Base-by-base conservation (phyloP, 2,329 filamentous ascomycete genomes). In the Bisporella sp. region DNA sequence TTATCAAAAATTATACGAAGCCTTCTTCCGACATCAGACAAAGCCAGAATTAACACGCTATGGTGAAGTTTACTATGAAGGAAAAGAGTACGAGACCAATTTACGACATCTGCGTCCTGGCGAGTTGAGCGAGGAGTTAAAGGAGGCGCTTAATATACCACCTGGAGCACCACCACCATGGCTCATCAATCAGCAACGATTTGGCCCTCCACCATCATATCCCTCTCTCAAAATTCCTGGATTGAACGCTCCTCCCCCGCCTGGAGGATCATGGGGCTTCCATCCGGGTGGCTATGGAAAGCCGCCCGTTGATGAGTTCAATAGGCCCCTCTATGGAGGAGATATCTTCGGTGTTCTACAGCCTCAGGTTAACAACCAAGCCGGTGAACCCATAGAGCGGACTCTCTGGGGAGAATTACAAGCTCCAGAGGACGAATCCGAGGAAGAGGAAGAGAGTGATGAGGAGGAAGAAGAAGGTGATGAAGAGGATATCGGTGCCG, bases 61-160 rank as follows among this genome's bases (percentile, higher is more conserved):
- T 61, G 93, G 93, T 40, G 93, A 99, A 68, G 91, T 99, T n/a
- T 99, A 99, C 69, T 97, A 97, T 67, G 93, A 99, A 70, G 93
- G 93, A 65, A 99, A 99, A 68, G 93, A 99, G 67, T 93, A 89
- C 64, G 93, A 99, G 70, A 96, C 93, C 1, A 95, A 97, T 66
- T 79, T 95, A 56, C 85, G 88, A 60, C 88, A 96, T 70, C 80
- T 96, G 53, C 84, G 90, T 57, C 89, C 93, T 1, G 93, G 93
- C 35, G 91, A 97, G 61, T 70, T 97, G 45, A 93, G 85, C 59
- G 89, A 97, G 49, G 84, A 89, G 60, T 77, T 96, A 40, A 92
- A 89, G 64, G 92, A 97, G 64, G 92, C 93, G 5, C 78, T 99
- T 1, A 93, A 89, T 61, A 97, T 99, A 73, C 88, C 90, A 28